Evolutionary conservation across 306 rosid genomes (phyloP).

Genomic region (Lathyrus aphaca): DNA sequence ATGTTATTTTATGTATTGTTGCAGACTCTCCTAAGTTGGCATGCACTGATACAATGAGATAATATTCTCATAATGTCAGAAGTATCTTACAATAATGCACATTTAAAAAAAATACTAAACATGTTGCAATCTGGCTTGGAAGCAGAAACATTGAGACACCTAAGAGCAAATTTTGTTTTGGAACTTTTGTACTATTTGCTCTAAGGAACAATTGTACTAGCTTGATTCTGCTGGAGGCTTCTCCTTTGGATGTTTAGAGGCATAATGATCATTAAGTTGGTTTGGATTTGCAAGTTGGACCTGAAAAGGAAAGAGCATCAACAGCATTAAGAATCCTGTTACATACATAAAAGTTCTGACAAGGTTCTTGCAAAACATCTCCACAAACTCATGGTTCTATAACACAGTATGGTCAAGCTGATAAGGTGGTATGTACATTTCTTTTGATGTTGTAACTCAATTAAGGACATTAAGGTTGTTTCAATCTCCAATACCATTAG

Average conservation of each 20-base stretch:
- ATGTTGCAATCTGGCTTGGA: slow-evolving; percentile 35
- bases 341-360: slow-evolving; percentile 9
- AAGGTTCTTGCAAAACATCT: slow-evolving; percentile 14
- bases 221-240: slow-evolving; percentile 72
- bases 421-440: not conserved
- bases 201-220: slow-evolving; percentile 35
- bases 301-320: slow-evolving; percentile 51
- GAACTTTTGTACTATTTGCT: slow-evolving; percentile 29
- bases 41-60: slow-evolving; percentile 33
- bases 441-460: slow-evolving; percentile 2
- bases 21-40: slow-evolving; percentile 10
- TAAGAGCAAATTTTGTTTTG: slow-evolving; percentile 24
- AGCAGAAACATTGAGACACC: slow-evolving; percentile 35
- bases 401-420: not conserved
- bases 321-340: slow-evolving; percentile 19
- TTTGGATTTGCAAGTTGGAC: slow-evolving; percentile 84
- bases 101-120: slow-evolving; percentile 20
- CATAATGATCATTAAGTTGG: slow-evolving; percentile 81
- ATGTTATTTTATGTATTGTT: slow-evolving; percentile 3
- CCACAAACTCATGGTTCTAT: slow-evolving; percentile 15
- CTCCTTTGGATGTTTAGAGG: slow-evolving; percentile 96
- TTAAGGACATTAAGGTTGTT: not conserved
- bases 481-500: slow-evolving; percentile 2
- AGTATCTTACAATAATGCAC: slow-evolving; percentile 39
- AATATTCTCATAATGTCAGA: slow-evolving; percentile 33